Base-by-base conservation (phyloP, 2,329 filamentous ascomycete genomes). In the Aureobasidium sp. region DNA sequence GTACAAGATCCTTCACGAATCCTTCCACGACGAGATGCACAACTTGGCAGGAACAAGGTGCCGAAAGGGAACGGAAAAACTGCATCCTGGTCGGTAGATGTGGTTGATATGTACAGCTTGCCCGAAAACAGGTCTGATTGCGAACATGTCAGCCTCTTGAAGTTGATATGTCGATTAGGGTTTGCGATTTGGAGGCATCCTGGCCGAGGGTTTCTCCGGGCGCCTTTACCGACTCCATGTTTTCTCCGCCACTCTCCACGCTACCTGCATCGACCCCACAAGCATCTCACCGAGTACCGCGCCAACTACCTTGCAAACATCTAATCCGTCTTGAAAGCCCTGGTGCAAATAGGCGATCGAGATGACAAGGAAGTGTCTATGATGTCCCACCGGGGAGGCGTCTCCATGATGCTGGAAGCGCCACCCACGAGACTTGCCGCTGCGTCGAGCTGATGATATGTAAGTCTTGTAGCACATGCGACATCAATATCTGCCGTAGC, bases 231-330 rank as follows among this genome's bases (percentile, higher is more conserved):
- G 42, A 24, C 54, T 58, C 54, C 54, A 58, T 45, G 31, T 47
- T 58, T 58, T 58, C 39, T 57, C 54, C 54, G 47, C 54, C 54
- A 47, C 42, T 58, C 42, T 48, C 40, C 54, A 48, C 31, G 31
- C 54, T 19, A 57, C 53, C 17, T 47, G 52, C 52, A 45, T 27
- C 40, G 8, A 14, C 54, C 54, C 54, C 54, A 48, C 54, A 39
- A 39, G 15, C n/a, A 14, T 24, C 31, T 33, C 31, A 33, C 31
- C 9, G 31, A 33, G 9, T 33, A 33, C 31, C 31, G 31, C 9
- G 42, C 27, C 39, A 17, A 31, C n/a, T 22, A 24, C n/a, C 17
- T 33, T 29, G 9, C 27, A 27, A 40, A 22, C 39, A 29, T 58
- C 42, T 29, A 54, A 6, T 19, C 14, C 24, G 37, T 58, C 27